Evolutionary conservation across 192 early-diverging fungal genomes (phyloP).

Genomic region (Chytriomyces sp.): DNA sequence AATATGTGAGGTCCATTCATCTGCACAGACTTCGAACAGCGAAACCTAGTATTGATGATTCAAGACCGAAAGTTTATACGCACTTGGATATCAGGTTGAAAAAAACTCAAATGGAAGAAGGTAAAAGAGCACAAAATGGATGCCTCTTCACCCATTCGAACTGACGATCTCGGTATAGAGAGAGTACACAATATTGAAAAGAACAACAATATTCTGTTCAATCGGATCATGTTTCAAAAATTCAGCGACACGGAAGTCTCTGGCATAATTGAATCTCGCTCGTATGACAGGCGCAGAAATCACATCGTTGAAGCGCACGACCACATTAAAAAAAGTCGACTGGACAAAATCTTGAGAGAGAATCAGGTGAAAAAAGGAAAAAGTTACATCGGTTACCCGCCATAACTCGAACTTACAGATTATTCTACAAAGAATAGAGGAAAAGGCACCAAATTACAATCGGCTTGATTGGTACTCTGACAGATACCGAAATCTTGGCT

Average conservation of each 20-base stretch:
- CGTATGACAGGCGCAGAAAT: not conserved
- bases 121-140: too few relatives aligned
- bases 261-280: not conserved
- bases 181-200: conserved; percentile 45
- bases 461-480: conserved; percentile 29
- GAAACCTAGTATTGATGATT: conserved; percentile 46
- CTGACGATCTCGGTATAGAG: conserved; percentile 42
- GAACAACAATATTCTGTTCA: conserved; percentile 49
- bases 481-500: conserved; percentile 42
- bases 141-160: too few relatives aligned
- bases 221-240: conserved; percentile 28
- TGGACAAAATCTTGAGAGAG: conserved; percentile 35
- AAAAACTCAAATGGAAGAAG: conserved; percentile 51
- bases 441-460: conserved; percentile 45
- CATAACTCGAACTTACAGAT: too few relatives aligned
- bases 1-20: conserved; percentile 32
- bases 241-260: conserved; percentile 6
- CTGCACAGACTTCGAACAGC: conserved; percentile 29
- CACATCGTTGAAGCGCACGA: conserved; percentile 4
- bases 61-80: conserved; percentile 36
- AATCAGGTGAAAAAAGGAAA: conserved; percentile 35
- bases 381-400: too few relatives aligned
- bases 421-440: conserved; percentile 44
- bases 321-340: conserved; percentile 11
- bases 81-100: conserved; percentile 50